Conservation (phyloP, 768 basidiomycete genomes). For the Lactarius tabidus region DNA sequence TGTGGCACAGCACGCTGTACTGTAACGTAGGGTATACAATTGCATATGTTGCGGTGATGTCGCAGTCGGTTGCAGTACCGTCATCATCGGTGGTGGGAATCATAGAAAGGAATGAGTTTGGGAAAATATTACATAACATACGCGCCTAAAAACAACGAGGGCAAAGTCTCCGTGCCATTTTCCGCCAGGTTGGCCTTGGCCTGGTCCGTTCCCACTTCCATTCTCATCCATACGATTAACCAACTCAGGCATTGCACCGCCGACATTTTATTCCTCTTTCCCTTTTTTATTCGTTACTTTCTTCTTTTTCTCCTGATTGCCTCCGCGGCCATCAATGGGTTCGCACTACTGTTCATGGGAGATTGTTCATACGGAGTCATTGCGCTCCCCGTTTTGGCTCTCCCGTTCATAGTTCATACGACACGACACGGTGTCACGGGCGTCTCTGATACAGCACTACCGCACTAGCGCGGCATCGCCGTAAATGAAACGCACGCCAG, state of each 20-base stretch:
- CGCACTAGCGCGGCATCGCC: neutral
- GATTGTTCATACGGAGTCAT: neutral
- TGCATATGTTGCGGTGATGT: neutral
- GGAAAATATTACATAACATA: neutral
- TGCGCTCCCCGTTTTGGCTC: neutral
- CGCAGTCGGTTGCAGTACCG: neutral
- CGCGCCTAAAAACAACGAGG: neutral
- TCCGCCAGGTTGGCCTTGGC: neutral
- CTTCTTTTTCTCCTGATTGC: neutral
- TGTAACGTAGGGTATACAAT: neutral
- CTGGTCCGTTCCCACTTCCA: neutral
- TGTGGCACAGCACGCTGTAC: neutral
- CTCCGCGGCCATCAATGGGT: neutral
- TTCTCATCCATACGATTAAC: neutral
- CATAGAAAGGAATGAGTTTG: too few species aligned
- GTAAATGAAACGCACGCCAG: neutral
- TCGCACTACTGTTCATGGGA: neutral
- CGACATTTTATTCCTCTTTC: neutral
- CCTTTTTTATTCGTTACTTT: neutral
- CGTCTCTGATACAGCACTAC: neutral
- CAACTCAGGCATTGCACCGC: neutral
- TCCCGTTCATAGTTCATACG: slow-evolving; percentile 1
- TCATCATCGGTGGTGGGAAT: neutral
- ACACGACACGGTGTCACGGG: neutral
- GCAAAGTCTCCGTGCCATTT: neutral